These are phyloP conservation scores for Arachis monticola DNA, from an alignment of 331 rosid genomes.

Conservation along the genomic window DNA sequence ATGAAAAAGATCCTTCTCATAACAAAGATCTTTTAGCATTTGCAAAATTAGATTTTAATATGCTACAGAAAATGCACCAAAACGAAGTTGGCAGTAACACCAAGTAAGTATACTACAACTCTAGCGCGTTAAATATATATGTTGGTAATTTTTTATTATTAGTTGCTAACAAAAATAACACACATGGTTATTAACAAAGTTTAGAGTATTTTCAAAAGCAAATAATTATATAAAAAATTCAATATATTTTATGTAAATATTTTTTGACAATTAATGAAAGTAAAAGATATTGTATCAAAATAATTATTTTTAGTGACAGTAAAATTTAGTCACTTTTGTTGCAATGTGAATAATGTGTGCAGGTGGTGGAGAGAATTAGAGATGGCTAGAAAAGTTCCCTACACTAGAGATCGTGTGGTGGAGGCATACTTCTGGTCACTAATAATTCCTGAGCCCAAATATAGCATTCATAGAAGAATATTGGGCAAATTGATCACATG, in stretches of 20 bases:
- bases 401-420: constrained; percentile 51
- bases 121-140: background rate
- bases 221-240: too few species aligned
- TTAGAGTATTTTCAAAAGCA: too few species aligned
- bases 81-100: constrained; percentile 40
- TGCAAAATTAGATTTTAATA: constrained; percentile 49
- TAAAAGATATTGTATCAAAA: too few species aligned
- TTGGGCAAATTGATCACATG: constrained; percentile 37
- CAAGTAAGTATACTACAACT: constrained; percentile 29
- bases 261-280: too few species aligned
- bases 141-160: background rate
- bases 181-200: background rate
- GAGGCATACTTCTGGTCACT: constrained; percentile 50
- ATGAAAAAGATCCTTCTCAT: constrained; percentile 38
- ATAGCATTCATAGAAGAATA: constrained; percentile 20
- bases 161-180: background rate
- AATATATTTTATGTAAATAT: too few species aligned
- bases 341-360: background rate
- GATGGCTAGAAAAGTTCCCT: constrained; percentile 39
- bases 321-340: too few species aligned
- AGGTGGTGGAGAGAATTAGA: constrained; percentile 61
- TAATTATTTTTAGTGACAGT: too few species aligned
- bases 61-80: constrained; percentile 41
- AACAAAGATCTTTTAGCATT: constrained; percentile 29
- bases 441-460: constrained; percentile 39